A percentile compares a stretch with the other conserved stretches of the same genome.
Evolutionary conservation across 108 stramenopile species (phyloP).

Genomic region (Cyclotella choctawhatcheeana): DNA sequence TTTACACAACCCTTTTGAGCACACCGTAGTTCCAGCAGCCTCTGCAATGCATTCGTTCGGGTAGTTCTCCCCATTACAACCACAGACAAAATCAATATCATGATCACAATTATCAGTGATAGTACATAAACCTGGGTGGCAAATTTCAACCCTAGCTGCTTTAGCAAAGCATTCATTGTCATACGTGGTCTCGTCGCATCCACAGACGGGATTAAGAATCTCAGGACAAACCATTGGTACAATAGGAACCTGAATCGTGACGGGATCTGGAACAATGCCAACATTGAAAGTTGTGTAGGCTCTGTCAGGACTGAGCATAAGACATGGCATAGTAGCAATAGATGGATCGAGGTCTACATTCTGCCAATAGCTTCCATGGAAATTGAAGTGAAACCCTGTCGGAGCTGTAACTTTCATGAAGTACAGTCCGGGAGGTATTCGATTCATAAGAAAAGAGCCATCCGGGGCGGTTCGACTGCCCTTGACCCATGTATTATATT

Average conservation of each 20-base stretch:
- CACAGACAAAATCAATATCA: too few species aligned
- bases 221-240: neutral
- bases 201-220: neutral
- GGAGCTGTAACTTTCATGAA: constrained; percentile 16
- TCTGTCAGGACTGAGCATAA: neutral
- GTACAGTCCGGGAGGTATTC: constrained; percentile 12
- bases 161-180: too few species aligned
- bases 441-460: constrained; percentile 21
- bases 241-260: neutral
- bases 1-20: too few species aligned
- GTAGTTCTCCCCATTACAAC: too few species aligned
- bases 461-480: constrained; percentile 13
- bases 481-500: constrained; percentile 17
- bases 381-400: constrained; percentile 14
- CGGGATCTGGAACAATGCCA: constrained; percentile 1
- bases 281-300: constrained; percentile 6
- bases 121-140: too few species aligned
- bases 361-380: neutral
- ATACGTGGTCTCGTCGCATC: neutral
- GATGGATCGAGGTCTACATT: constrained; percentile 7
- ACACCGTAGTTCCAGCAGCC: too few species aligned
- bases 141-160: too few species aligned
- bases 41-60: too few species aligned
- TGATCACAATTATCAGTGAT: too few species aligned
- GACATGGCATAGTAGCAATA: constrained; percentile 11